Base-by-base conservation (phyloP, 2,329 filamentous ascomycete genomes). In the Whalleya microplaca region DNA sequence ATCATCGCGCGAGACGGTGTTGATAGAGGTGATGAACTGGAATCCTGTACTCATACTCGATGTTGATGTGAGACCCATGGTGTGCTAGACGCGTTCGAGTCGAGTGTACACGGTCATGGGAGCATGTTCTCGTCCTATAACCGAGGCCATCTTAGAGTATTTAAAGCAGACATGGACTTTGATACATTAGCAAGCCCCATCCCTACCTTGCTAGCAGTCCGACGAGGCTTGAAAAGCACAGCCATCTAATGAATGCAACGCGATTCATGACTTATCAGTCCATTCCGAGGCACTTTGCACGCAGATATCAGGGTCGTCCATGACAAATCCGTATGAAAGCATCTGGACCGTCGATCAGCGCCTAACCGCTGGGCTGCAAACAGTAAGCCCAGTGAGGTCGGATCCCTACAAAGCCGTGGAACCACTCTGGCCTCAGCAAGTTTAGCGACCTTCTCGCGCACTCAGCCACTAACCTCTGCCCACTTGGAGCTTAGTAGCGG, bases 21-120 rank as follows among this genome's bases (percentile, higher is more conserved):
- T 72, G 58, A 72, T 71, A 20, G 70, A 72, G 23, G 70, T 72
- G 32, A 72, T 72, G 63, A 72, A 72, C 52, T 72, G 70, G 41
- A 72, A 72, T 12, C 58, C 64, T 12, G 67, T 66, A n/a, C 43
- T 41, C 20, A 43, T 32, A 18, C 21, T 49, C 20, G 59, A 21
- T 8, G 48, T 40, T 20, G 42, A 20, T 5, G 50, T 19, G 8
- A 46, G 8, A 29, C 42, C 53, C 62, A 62, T 61, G 44, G 55
- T 43, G 59, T 46, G 37, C 18, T 45, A 44, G 23, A 12, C 48
- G 18, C n/a, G 5, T 41, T 49, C 32, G 44, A 16, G 8, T 48
- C 10, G 44, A 53, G 59, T 43, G 46, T 48, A 20, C 20, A n/a
- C 23, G 32, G 29, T 1, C 14, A 20, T 48, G 49, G 20, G 27